Percentiles rank a stretch among this genome's conserved stretches.
phyloP scores from a whole-genome alignment of 1,284 basidiomycete genomes.

The Cutaneotrichosporon sp. region DNA sequence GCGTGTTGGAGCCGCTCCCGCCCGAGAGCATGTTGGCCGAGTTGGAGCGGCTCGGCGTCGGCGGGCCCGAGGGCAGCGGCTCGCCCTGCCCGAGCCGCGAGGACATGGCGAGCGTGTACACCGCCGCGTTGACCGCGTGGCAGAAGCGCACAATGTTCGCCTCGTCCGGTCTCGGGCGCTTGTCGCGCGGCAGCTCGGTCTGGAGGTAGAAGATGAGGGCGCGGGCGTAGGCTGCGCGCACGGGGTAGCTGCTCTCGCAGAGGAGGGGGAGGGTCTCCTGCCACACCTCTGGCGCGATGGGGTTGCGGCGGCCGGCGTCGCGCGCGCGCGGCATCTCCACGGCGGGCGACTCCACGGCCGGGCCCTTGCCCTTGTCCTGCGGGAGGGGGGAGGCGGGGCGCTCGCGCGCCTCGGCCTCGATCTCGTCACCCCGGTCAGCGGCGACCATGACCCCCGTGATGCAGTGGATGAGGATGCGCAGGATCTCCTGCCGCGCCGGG shows the following conservation, averaged over 20 bases:
- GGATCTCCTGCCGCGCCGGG: slow-evolving; percentile 64
- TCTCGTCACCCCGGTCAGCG: slow-evolving; percentile 40
- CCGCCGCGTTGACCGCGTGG: slow-evolving; percentile 72
- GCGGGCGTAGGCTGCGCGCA: slow-evolving; percentile 74
- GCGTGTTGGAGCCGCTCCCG: not conserved
- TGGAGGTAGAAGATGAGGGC: slow-evolving; percentile 71
- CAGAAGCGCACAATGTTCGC: slow-evolving; percentile 61
- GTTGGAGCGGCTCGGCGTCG: slow-evolving; percentile 13
- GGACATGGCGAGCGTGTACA: slow-evolving; percentile 74
- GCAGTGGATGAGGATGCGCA: slow-evolving; percentile 58
- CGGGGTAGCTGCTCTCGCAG: slow-evolving; percentile 70
- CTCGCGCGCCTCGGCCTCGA: slow-evolving; percentile 25
- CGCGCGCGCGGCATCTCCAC: slow-evolving; percentile 26
- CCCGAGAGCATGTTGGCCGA: not conserved
- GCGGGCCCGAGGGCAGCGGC: slow-evolving; percentile 19
- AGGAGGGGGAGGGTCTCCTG: slow-evolving; percentile 82
- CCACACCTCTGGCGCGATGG: slow-evolving; percentile 78
- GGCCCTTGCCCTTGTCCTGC: slow-evolving; percentile 41
- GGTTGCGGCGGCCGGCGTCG: slow-evolving; percentile 61
- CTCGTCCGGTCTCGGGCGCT: slow-evolving; percentile 31
- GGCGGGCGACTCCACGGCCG: slow-evolving; percentile 32
- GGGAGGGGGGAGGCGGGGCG: slow-evolving; percentile 8
- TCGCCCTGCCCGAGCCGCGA: slow-evolving; percentile 57
- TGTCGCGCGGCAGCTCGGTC: slow-evolving; percentile 64
- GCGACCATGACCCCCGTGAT: slow-evolving; percentile 45